Base-by-base conservation (phyloP, 176 grass and related monocot species). In the Calamus simplicifolius region DNA sequence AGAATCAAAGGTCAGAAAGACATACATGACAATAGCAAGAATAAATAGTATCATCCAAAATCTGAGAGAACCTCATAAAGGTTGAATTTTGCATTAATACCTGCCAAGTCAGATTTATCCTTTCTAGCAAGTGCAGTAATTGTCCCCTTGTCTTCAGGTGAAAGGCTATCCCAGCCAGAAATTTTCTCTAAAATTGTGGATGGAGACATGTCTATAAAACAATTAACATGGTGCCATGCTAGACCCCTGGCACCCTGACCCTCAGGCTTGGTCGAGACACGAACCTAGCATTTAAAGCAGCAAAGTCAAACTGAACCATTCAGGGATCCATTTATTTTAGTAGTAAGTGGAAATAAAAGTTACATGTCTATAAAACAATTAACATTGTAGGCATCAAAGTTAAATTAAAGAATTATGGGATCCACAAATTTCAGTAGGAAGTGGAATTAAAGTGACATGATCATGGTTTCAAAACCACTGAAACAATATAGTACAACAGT, bases 91-190 rank as follows among this genome's bases (percentile, higher is more conserved):
- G 28, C 23, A 71, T 63, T 56, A 29, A 49, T 79, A 90, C 86
- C 71, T 62, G n/a, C 18, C 69, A 57, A 61, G 15, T 68, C 74
- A 64, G 50, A 63, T 15, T 17, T 5, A 71, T 71, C 66, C 56
- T 74, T 95, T 57, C 82, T 77, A 68, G 63, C 50, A 79, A 90
- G 58, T 70, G 77, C 69, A 66, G 80, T 53, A 79, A 96, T 27
- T 59, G 53, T 68, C 72, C 58, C 62, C 77, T 82, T 96, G 64
- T 90, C 78, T 69, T 90, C 78, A 3, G 74, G 54, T 0, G 69
- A 73, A 68, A 96, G 58, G 57, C 58, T 85, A 48, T 96, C 83
- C 92, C 92, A 96, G 55, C 86, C 92, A 51, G 58, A 76, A 61
- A 96, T 68, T 75, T 82, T 87, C 69, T 85, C 84, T 58, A 87